Percentiles rank a stretch among this genome's conserved stretches.
phyloP scores from a whole-genome alignment of 2,329 filamentous ascomycete genomes.

The Elsinoe arachidis region DNA sequence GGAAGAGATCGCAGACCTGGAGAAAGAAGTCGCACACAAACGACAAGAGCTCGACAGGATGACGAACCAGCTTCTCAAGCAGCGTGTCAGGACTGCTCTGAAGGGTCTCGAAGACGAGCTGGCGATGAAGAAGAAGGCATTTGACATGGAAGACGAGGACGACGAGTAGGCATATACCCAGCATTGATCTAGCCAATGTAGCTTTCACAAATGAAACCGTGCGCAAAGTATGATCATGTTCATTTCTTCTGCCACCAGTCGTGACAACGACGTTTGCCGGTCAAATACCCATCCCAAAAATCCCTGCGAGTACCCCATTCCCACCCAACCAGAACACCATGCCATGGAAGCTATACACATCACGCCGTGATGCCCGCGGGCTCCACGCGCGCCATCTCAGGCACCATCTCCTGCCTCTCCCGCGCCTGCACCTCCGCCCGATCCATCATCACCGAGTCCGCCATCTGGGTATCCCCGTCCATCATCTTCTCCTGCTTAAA shows the following conservation, averaged over 20 bases:
- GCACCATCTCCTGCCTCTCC: slow-evolving; percentile 5
- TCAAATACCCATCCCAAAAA: background rate
- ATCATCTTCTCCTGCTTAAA: background rate
- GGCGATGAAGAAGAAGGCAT: slow-evolving; percentile 42
- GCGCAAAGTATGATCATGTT: background rate
- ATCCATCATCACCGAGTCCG: slow-evolving; percentile 9
- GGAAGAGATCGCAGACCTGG: slow-evolving; percentile 48
- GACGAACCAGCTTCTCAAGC: slow-evolving; percentile 42
- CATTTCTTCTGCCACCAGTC: background rate
- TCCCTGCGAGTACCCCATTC: background rate
- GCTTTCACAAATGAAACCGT: background rate
- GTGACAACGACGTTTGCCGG: background rate
- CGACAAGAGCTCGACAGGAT: slow-evolving; percentile 32
- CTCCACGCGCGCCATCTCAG: slow-evolving; percentile 3
- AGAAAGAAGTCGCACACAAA: slow-evolving; percentile 40
- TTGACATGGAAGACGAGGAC: slow-evolving; percentile 29
- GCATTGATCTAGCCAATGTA: background rate
- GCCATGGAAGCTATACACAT: background rate
- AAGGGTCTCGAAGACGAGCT: slow-evolving; percentile 45
- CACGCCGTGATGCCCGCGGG: background rate
- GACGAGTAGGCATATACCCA: slow-evolving; percentile 13
- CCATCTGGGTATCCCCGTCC: slow-evolving; percentile 4
- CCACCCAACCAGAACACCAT: background rate
- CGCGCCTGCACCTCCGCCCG: background rate
- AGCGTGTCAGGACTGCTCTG: slow-evolving; percentile 41